Base-by-base conservation (phyloP, 1,284 basidiomycete species). In the Ustilago lituana region DNA sequence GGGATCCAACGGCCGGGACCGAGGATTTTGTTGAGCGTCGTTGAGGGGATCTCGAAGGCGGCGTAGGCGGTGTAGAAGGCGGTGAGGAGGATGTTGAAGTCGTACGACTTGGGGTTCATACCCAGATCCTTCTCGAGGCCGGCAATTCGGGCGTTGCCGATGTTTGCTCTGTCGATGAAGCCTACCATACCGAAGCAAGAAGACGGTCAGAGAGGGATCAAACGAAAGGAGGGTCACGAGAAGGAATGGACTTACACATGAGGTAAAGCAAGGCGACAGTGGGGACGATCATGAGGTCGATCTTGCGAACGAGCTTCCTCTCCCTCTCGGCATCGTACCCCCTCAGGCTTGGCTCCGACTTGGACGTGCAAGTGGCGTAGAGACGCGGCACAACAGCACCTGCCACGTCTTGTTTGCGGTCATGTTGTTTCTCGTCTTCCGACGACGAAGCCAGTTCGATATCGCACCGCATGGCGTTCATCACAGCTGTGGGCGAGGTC, bases 21-120 rank as follows among this genome's bases (percentile, higher is more conserved):
- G 46, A 79, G 72, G 38, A 80, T 80, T 66, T 85, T 85, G 50
- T 85, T 77, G 9, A 87, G 71, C 77, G 91, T 87, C 80, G 90
- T 88, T 39, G 85, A 82, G 2, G 89, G 90, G 22, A 90, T 86
- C 80, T 77, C 76, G 39, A 75, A 76, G n/a, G 65, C 48, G 22
- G 69, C 59, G 27, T 76, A 78, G 19, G 68, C 54, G 24, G 67
- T 54, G 36, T 76, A 69, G 40, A 69, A 69, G 19, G 60, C 46
- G 14, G 75, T 77, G 38, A 78, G 45, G n/a, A 78, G 56, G 29
- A 79, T 72, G 55, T 76, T 76, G 59, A 59, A 75, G n/a, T 73
- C 40, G 45, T 71, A 76, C 26, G 51, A 57, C 5, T 26, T 45
- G 6, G 71, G 60, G 39, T 72, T 58, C 68, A 77, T 77, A 2